A percentile compares a stretch with the other conserved stretches of the same genome.
phyloP scores from a whole-genome alignment of 2,329 filamentous ascomycete genomes.

The Penicillium italicum region DNA sequence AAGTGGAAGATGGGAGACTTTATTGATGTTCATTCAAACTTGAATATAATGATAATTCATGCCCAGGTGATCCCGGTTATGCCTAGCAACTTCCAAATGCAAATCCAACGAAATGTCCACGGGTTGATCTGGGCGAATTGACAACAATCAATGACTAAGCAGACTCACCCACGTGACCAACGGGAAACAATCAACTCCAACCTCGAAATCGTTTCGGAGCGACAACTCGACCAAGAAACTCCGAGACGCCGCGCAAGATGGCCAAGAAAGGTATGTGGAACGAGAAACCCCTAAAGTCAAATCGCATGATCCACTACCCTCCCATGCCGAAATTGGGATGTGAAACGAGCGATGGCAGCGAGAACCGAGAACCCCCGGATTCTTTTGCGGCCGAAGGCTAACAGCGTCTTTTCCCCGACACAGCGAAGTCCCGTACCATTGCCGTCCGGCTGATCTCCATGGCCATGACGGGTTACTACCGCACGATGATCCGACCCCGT shows the following conservation, averaged over 20 bases:
- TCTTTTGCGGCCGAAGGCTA: slow-evolving; percentile 4
- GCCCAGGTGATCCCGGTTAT: too few relatives aligned
- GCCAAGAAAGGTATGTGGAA: slow-evolving; percentile 19
- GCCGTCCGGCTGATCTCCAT: slow-evolving; percentile 93
- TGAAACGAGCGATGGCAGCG: not conserved
- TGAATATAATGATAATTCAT: too few relatives aligned
- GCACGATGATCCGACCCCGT: slow-evolving; percentile 80
- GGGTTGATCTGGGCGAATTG: too few relatives aligned
- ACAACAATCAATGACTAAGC: too few relatives aligned
- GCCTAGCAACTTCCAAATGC: not conserved
- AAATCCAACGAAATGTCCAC: not conserved
- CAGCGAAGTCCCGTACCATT: slow-evolving; percentile 88
- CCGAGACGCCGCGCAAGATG: slow-evolving; percentile 22
- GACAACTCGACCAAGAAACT: slow-evolving; percentile 11
- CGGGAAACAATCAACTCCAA: slow-evolving; percentile 4
- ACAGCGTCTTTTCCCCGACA: slow-evolving; percentile 11
- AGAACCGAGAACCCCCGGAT: slow-evolving; percentile 3
- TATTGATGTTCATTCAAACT: too few relatives aligned
- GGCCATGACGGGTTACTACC: slow-evolving; percentile 98
- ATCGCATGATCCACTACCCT: not conserved
- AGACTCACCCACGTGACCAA: not conserved
- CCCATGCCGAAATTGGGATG: not conserved
- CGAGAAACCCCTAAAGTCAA: not conserved
- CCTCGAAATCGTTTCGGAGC: slow-evolving; percentile 14
- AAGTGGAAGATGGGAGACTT: not conserved